phyloP scores from a whole-genome alignment of 345 rosid species.

The Luvunga scandens region DNA sequence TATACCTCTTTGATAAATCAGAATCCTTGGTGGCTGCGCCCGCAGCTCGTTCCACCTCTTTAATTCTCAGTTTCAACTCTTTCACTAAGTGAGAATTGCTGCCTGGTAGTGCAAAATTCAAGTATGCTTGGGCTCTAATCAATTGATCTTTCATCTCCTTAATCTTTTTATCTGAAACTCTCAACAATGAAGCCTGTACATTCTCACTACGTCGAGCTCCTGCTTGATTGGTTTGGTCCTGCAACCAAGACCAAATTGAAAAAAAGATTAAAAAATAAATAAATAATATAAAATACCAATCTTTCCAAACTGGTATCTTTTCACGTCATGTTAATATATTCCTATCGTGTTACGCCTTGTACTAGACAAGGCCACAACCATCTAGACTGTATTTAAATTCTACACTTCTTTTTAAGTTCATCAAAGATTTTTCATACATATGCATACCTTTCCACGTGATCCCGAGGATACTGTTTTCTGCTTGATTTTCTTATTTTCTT shows the following conservation, averaged over 20 bases:
- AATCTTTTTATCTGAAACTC: conserved; percentile 52
- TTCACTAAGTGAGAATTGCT: conserved; percentile 68
- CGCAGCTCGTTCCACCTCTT: conserved; percentile 64
- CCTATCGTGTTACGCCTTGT: not conserved
- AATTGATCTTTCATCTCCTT: conserved; percentile 77
- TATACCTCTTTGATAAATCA: conserved; percentile 74
- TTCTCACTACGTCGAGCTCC: conserved; percentile 30
- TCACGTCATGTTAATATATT: not conserved
- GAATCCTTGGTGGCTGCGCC: conserved; percentile 65
- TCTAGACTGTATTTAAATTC: not conserved
- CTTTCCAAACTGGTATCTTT: not conserved
- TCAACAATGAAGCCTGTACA: conserved; percentile 25
- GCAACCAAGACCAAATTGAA: conserved; percentile 27
- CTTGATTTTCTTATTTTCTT: conserved; percentile 27
- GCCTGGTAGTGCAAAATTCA: conserved; percentile 58
- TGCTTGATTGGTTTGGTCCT: conserved; percentile 35
- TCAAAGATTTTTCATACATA: not conserved
- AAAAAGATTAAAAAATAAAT: not conserved
- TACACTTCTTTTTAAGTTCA: not conserved
- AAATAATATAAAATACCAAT: not conserved
- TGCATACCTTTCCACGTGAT: conserved; percentile 47
- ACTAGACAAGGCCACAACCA: not conserved
- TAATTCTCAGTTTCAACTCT: conserved; percentile 67
- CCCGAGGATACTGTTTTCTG: conserved; percentile 20
- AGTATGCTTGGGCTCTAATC: conserved; percentile 72